phyloP scores from a whole-genome alignment of 495 filamentous ascomycete genomes.

The Aspergillus taichungensis region DNA sequence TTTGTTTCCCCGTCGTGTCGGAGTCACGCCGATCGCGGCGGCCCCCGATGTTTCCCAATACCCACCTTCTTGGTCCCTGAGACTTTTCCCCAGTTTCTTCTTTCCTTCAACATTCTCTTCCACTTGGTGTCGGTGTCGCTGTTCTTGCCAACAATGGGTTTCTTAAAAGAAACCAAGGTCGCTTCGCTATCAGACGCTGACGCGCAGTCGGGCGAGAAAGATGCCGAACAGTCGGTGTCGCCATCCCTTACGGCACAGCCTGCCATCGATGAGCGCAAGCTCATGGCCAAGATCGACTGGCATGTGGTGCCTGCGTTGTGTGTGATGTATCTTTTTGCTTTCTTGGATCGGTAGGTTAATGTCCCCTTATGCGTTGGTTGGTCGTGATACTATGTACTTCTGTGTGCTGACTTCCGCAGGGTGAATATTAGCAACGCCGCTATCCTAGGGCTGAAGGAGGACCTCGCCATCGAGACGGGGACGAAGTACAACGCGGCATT shows the following conservation, averaged over 20 bases:
- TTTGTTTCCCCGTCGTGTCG: too few relatives aligned
- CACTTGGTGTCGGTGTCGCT: too few relatives aligned
- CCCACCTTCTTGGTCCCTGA: too few relatives aligned
- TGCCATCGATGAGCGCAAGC: slow-evolving; percentile 51
- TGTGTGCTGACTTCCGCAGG: slow-evolving; percentile 11
- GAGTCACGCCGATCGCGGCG: too few relatives aligned
- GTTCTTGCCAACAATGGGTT: too few relatives aligned
- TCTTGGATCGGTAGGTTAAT: slow-evolving; percentile 54
- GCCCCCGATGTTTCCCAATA: too few relatives aligned
- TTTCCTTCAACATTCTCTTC: too few relatives aligned
- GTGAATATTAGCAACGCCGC: slow-evolving; percentile 53
- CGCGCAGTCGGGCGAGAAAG: too few relatives aligned
- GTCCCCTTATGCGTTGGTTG: slow-evolving; percentile 1
- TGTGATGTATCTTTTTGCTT: slow-evolving; percentile 70
- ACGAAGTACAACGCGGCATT: slow-evolving; percentile 57
- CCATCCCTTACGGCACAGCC: not conserved
- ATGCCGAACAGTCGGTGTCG: not conserved
- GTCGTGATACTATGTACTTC: too few relatives aligned
- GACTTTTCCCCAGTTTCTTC: too few relatives aligned
- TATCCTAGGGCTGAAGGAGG: slow-evolving; percentile 43
- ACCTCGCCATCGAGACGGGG: slow-evolving; percentile 42
- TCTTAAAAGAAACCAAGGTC: too few relatives aligned
- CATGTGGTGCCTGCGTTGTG: slow-evolving; percentile 67
- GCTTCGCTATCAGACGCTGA: too few relatives aligned
- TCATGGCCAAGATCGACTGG: slow-evolving; percentile 62